Conservation (phyloP, 306 rosid genomes). For the Delonix regia region DNA sequence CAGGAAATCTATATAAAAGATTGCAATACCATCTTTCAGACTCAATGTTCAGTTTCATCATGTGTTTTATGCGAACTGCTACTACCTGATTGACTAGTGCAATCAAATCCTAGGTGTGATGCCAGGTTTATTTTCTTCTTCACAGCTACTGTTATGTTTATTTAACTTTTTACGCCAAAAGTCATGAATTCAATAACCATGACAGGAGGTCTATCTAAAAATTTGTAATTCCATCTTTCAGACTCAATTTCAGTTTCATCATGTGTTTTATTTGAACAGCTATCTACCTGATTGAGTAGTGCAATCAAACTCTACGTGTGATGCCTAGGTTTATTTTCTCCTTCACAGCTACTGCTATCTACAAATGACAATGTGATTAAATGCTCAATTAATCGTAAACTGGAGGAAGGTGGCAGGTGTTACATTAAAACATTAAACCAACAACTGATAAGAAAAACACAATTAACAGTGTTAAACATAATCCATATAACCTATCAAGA, state of each 20-base stretch:
- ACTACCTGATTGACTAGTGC: not conserved
- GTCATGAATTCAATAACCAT: not conserved
- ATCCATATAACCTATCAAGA: not conserved
- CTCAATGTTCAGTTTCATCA: not conserved
- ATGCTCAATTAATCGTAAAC: not conserved
- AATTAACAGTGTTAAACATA: not conserved
- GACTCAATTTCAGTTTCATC: not conserved
- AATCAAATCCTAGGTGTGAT: not conserved
- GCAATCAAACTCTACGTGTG: not conserved
- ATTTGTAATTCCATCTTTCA: not conserved
- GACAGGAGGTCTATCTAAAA: not conserved
- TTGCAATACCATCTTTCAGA: not conserved
- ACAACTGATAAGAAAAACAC: conserved; percentile 1
- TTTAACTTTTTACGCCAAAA: not conserved
- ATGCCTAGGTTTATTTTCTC: not conserved
- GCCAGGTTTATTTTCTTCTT: not conserved
- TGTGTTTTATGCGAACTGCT: not conserved
- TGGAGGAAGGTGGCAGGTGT: not conserved
- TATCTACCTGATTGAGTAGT: not conserved
- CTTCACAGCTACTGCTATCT: not conserved
- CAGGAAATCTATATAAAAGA: not conserved
- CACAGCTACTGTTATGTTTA: not conserved
- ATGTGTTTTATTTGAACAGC: not conserved
- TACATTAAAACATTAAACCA: not conserved
- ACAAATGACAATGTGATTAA: not conserved